Percentiles rank a stretch among this genome's conserved stretches.
Evolutionary conservation across 2,329 filamentous ascomycete genomes (phyloP).

Genomic region (Plectosphaerella cucumerina): DNA sequence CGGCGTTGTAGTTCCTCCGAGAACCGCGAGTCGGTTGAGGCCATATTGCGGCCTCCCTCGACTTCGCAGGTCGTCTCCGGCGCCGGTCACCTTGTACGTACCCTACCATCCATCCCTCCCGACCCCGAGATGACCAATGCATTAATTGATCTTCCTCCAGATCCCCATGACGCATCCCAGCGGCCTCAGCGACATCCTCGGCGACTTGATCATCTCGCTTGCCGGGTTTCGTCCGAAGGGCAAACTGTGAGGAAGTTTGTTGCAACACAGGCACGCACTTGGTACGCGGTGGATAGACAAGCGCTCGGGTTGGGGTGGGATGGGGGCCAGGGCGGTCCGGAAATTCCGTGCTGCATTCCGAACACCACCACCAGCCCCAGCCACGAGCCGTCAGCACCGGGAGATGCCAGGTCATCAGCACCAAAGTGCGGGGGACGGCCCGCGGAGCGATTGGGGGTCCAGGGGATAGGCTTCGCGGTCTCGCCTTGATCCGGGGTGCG

Average conservation of each 20-base stretch:
- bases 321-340: background rate
- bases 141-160: background rate
- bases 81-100: conserved; percentile 5
- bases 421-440: too few relatives aligned
- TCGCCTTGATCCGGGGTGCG: too few relatives aligned
- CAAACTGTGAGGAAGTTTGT: background rate
- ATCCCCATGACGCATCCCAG: conserved; percentile 9
- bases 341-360: conserved; percentile 1
- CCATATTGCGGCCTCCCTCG: background rate
- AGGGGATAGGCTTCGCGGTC: too few relatives aligned
- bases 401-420: too few relatives aligned
- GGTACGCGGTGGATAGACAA: too few relatives aligned
- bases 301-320: background rate
- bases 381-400: too few relatives aligned
- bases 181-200: background rate
- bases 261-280: background rate
- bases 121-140: background rate
- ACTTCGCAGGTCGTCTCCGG: conserved; percentile 4
- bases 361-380: background rate
- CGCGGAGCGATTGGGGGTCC: too few relatives aligned
- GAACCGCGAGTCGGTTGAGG: background rate
- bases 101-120: background rate
- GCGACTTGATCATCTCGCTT: background rate
- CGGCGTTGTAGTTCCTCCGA: background rate
- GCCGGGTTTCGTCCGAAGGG: background rate